These are phyloP conservation scores for Sabuloglossum arenarium DNA, from an alignment of 495 filamentous ascomycete species.

Conservation along the genomic window DNA sequence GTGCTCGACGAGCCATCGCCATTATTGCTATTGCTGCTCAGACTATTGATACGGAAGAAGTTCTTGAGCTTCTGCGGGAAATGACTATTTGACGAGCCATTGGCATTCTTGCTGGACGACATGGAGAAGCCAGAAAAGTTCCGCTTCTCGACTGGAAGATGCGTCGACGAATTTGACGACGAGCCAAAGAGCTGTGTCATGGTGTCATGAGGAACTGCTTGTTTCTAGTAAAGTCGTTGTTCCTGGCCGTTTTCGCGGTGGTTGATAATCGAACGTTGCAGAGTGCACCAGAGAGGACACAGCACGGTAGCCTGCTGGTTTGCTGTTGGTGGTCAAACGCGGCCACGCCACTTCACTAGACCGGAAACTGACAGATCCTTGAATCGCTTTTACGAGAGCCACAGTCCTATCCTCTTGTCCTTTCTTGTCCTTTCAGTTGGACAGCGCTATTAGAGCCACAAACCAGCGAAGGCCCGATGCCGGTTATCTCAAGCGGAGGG, in stretches of 20 bases:
- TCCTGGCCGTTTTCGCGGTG: neutral
- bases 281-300: neutral
- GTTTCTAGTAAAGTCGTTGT: neutral
- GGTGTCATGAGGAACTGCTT: neutral
- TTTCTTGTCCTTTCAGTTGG: neutral
- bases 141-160: conserved; percentile 12
- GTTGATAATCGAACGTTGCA: neutral
- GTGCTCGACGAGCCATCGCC: conserved; percentile 20
- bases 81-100: conserved; percentile 25
- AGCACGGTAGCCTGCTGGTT: neutral
- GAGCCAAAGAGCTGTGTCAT: conserved; percentile 20
- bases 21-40: conserved; percentile 28
- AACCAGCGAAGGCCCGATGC: neutral
- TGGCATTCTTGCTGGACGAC: conserved; percentile 9
- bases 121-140: conserved; percentile 7
- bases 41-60: conserved; percentile 89
- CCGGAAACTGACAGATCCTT: too few relatives aligned
- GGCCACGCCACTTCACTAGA: neutral
- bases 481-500: neutral
- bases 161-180: conserved; percentile 13
- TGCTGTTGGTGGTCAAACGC: neutral
- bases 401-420: neutral
- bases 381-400: neutral
- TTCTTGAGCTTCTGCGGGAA: conserved; percentile 83
- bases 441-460: neutral